Evolutionary conservation across 106 monocot genomes (phyloP), one percentile per base, ranked within the genome.

Genomic region (Amphibolis antarctica): DNA sequence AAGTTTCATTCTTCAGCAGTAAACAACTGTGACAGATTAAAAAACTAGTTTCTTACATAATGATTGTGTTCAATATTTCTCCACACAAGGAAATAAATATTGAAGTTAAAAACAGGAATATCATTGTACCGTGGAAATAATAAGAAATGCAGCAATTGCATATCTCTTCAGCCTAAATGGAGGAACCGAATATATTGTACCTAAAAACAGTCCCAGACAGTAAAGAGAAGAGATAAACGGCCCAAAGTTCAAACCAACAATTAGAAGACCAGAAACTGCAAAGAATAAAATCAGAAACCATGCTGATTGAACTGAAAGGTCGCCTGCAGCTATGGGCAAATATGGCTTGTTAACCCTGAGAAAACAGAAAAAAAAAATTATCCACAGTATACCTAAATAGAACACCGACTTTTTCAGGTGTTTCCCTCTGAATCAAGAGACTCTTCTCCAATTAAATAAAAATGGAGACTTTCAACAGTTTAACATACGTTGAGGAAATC

Each of bases 311-410:
- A 98, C 86, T 58, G 96, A 98, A 44, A 98, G 90, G 24, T 98
- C 86, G 29, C 96, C 96, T 12, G 90, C 96, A 72, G 90, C 96
- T 71, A 98, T 90, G 15, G 96, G 96, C 63, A 98, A 80, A 77
- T 98, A 98, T 50, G 96, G 96, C 78, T 98, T 98, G 82, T 98
- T 98, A 46, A 98, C 86, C 80, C 96, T 98, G 78, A 61, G 22
- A 63, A 63, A 26, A 63, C 13, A 24, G 11, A n/a, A 61, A 20
- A 60, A 13, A 60, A 42, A 55, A 25, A 28, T 29, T 42, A 23
- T 14, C 10, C 24, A 14, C 11, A 20, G 56, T 25, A 56, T 25
- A 56, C 23, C 22, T 10, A 56, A 26, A 56, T 55, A 22, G 21
- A 55, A 14, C 25, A 24, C 9, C 25, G 21, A 27, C 22, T 55